Evolutionary conservation across 2,329 filamentous ascomycete species (phyloP), one percentile per base, ranked within the genome.

Genomic region (Alternaria infectoria): DNA sequence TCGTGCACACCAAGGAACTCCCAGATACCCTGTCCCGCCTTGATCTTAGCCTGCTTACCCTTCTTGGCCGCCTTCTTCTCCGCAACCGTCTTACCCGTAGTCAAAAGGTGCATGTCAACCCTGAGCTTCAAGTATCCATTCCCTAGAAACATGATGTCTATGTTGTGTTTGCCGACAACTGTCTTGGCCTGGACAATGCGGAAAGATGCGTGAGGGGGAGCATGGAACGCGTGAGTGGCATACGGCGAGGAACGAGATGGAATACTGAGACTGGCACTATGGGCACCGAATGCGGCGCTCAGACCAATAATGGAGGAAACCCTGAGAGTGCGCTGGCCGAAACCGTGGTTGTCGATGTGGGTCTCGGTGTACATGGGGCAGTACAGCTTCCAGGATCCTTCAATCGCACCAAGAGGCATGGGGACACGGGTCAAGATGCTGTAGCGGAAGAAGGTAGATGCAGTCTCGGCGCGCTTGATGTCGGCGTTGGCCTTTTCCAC

Each of bases 311-410:
- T 65, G 1, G 69, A 51, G 13, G 60, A 61, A 11, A 79, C 71
- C 13, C 30, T 63, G 8, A 79, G 61, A 2, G 62, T 74, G 36
- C 77, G 73, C 50, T 69, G 57, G 0, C 77, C 77, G 21, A 59
- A 69, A 1, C 68, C 67, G 60, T 76, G 77, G n/a, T 64, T 68
- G 60, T 79, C 77, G 9, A 72, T 61, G 51, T 79, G 77, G 1
- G 51, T 30, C 1, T 46, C 51, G 0, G 66, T 57, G 61, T 79
- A 79, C 4, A 59, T 54, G 0, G 75, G 69, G 59, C 75, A 77
- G 63, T 69, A 77, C 13, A 79, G 64, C 4, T 58, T 72, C 66
- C 72, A 79, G 0, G 30, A 30, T 12, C 77, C 77, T 15, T 69
- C 61, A 3, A 78, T 10, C 1, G 10, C 19, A 5, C 75, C 76